A percentile compares a stretch with the other conserved stretches of the same genome.
These are phyloP conservation scores for Scedosporium aurantiacum DNA, from an alignment of 2,329 filamentous ascomycete genomes.

Conservation along the genomic window DNA sequence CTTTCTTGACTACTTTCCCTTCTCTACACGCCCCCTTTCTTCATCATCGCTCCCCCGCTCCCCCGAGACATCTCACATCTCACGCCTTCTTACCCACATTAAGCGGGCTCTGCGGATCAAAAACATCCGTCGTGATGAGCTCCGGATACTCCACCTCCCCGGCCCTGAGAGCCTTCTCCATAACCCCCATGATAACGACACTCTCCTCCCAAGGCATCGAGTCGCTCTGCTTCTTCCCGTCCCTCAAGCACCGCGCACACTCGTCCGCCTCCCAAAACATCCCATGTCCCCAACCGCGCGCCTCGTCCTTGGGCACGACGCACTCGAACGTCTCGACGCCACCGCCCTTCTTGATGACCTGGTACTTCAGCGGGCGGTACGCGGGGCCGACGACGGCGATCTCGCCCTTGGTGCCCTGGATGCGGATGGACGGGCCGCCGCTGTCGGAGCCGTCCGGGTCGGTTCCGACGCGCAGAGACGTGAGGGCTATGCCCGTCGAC, in stretches of 20 bases:
- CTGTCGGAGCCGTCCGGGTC: slow-evolving; percentile 50
- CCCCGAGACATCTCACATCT: too few species aligned
- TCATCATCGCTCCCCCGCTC: not conserved
- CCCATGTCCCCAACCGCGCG: slow-evolving; percentile 52
- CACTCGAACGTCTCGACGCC: slow-evolving; percentile 40
- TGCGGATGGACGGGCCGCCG: slow-evolving; percentile 58
- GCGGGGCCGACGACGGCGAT: slow-evolving; percentile 68
- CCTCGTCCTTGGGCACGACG: slow-evolving; percentile 39
- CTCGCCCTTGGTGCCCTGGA: slow-evolving; percentile 72
- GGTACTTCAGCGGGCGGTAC: slow-evolving; percentile 56
- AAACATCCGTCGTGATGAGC: slow-evolving; percentile 45
- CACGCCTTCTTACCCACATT: slow-evolving; percentile 37
- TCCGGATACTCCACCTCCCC: slow-evolving; percentile 43
- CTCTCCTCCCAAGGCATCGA: slow-evolving; percentile 65
- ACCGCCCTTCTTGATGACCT: slow-evolving; percentile 45
- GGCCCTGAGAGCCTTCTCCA: slow-evolving; percentile 44
- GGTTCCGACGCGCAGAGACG: slow-evolving; percentile 49
- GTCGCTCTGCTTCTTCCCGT: slow-evolving; percentile 66
- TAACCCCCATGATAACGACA: slow-evolving; percentile 70
- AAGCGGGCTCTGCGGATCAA: slow-evolving; percentile 47
- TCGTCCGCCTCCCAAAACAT: slow-evolving; percentile 89
- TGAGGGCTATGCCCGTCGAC: slow-evolving; percentile 63
- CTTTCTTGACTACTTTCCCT: not conserved
- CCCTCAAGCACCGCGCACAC: slow-evolving; percentile 61
- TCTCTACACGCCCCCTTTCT: not conserved